Conservation (phyloP, 2,329 filamentous ascomycete genomes). For the Chaetomium sp. region DNA sequence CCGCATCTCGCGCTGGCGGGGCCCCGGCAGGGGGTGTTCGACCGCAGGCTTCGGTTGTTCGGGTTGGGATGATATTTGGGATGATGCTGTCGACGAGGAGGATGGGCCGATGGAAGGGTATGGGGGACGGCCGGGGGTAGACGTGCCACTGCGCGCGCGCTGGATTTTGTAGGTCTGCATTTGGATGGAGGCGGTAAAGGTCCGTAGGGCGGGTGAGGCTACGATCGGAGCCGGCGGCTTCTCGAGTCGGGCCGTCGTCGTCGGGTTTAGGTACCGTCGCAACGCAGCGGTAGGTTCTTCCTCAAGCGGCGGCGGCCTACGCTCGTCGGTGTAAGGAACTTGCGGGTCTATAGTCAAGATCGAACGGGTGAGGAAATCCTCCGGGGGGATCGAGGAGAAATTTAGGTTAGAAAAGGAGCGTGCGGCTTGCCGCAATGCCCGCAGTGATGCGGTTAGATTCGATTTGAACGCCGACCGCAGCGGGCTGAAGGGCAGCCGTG, state of each 20-base stretch:
- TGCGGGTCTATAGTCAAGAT: slow-evolving; percentile 61
- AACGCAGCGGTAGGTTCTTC: slow-evolving; percentile 61
- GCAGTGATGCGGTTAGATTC: slow-evolving; percentile 60
- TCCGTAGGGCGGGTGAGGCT: slow-evolving; percentile 23
- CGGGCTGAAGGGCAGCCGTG: slow-evolving; percentile 37
- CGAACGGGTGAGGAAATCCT: slow-evolving; percentile 61
- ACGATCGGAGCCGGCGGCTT: slow-evolving; percentile 25
- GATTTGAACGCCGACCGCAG: slow-evolving; percentile 59
- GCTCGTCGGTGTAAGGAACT: slow-evolving; percentile 62
- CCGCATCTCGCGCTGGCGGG: slow-evolving; percentile 59
- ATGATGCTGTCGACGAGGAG: slow-evolving; percentile 19
- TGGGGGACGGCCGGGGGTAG: slow-evolving; percentile 22
- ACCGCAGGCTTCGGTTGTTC: slow-evolving; percentile 17
- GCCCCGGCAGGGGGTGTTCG: slow-evolving; percentile 35
- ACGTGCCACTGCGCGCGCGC: slow-evolving; percentile 37
- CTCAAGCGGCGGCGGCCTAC: slow-evolving; percentile 54
- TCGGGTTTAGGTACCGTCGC: slow-evolving; percentile 62
- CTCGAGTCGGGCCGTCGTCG: slow-evolving; percentile 44
- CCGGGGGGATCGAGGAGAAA: slow-evolving; percentile 56
- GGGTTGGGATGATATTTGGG: slow-evolving; percentile 25
- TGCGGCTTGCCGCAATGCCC: slow-evolving; percentile 57
- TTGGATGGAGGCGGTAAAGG: slow-evolving; percentile 61
- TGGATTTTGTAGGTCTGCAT: slow-evolving; percentile 65
- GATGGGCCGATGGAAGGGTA: slow-evolving; percentile 28
- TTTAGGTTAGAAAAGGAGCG: slow-evolving; percentile 58